Base-by-base conservation (phyloP, 176 grass and related monocot genomes). In the Aegilops bicornis region DNA sequence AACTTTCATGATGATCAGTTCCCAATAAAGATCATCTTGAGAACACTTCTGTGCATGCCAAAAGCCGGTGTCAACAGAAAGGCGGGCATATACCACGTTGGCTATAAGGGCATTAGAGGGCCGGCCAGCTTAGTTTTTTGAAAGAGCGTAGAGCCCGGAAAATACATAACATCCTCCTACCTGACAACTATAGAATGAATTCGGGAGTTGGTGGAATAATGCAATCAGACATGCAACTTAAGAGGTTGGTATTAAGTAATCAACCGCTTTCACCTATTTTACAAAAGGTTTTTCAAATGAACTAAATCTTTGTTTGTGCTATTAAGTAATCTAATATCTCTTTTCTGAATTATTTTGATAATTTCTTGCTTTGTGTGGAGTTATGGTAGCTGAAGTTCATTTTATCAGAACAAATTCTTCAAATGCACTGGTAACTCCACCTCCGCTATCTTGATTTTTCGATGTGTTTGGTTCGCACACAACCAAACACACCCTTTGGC, bases 191-290 rank as follows among this genome's bases (percentile, higher is more conserved):
- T 36, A 59, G 17, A 67, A 40, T 59, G 43, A 25, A 77, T 15
- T 70, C 19, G 76, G 33, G 64, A 60, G 64, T 62, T 56, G 65
- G 23, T 86, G 65, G 64, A 86, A 69, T 71, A 45, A 47, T 66
- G 58, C 20, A 8, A 50, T 56, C 45, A 33, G 40, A 58, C 79
- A 69, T 61, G 25, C 45, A 83, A 47, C n/a, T 42, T 67, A 35
- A 80, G 13, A 17, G 66, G 66, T 20, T 37, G 32, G 7, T 69
- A 25, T 19, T 15, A 76, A 27, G 23, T 76, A 59, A 52, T 35
- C 50, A 47, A 65, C 47, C 8, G 36, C 24, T 29, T 56, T 45
- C 15, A 67, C 27, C 4, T 16, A 79, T 54, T 54, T 54, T 54
- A 19, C 50, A 54, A 17, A 54, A 19, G 16, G 6, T 54, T 54